Base-by-base conservation (phyloP, 345 rosid species). In the Viola odorata region DNA sequence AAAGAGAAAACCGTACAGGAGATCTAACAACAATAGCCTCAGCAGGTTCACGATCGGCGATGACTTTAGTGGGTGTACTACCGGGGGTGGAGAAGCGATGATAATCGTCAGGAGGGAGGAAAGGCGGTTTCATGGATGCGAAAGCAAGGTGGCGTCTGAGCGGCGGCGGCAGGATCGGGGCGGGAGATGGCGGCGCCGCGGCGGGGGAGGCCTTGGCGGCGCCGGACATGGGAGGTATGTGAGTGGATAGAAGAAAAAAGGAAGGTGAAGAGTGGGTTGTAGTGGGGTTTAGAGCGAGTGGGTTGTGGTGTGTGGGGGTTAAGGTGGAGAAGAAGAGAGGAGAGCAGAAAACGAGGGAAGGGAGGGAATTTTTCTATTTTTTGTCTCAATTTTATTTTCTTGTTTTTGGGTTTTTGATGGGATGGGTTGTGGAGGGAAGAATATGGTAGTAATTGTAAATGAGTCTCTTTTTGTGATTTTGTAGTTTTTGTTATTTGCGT, bases 41-140 rank as follows among this genome's bases (percentile, higher is more conserved):
- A 5, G 78, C 75, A 40, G 32, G 32, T 23, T 76, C 84, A 58
- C 76, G 89, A 80, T 85, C 88, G 66, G 77, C 70, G 52, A 62
- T 66, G 39, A 4, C 45, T 17, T 61, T 64, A 41, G 23, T 61
- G 40, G 53, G 62, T 40, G 23, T 61, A 42, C 50, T 65, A 59
- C 68, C 47, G 59, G 68, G 53, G 50, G 82, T 61, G 36, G 77
- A 66, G 72, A 92, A 92, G 41, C 82, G 85, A 54, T 84, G 88
- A 73, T 87, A 89, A 64, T 80, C 86, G 54, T 85, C 80, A 5
- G 85, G 82, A 41, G 84, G 81, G 54, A 63, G 60, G 62, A 92
- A 89, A 36, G 97, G 84, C 6, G 98, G 94, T 68, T 85, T 87
- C 16, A 78, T 85, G 37, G 88, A 61, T 57, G 87, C 82, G 55